Base-by-base conservation (phyloP, 345 rosid genomes). In the Hibiscus mutabilis region DNA sequence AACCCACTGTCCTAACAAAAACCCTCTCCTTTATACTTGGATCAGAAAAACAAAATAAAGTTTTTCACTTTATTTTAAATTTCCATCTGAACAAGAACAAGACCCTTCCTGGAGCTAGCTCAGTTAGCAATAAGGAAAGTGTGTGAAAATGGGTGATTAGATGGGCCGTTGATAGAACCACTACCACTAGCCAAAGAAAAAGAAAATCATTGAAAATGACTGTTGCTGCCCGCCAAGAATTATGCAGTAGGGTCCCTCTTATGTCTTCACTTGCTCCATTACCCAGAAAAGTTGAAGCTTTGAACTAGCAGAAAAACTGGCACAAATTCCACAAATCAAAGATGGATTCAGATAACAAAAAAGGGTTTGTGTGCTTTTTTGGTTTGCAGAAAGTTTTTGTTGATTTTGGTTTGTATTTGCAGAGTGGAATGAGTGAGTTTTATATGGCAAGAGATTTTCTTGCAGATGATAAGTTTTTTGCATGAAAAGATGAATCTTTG, bases 151-250 rank as follows among this genome's bases (percentile, higher is more conserved):
- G 72, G 40, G 77, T 76, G 84, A 81, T 84, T 80, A 82, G 85
- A 85, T 79, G 82, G 81, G 86, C 53, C 77, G 79, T 83, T 79
- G 79, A 82, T 77, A 84, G 84, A 83, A 76, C 81, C 73, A 79
- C 82, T 63, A 80, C 49, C 78, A 84, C 84, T 78, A 55, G 4
- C 25, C 84, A 79, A 56, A 75, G 72, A 78, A 56, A 76, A 80
- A 91, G 78, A 22, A 78, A 80, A 91, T 88, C 81, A 87, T 91
- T 91, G 90, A 89, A 61, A 79, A 83, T 67, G 97, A 91, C 88
- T 77, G 87, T 85, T 82, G 79, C 66, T 87, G 90, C 84, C 82
- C 78, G 85, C 92, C 88, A 89, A 82, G 86, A 79, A 74, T 83
- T 73, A 81, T 86, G 86, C 97, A 82, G 86, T 88, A 84, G 92